Evolutionary conservation across 2,329 filamentous ascomycete species (phyloP).

Genomic region (Leptographium lundbergii): DNA sequence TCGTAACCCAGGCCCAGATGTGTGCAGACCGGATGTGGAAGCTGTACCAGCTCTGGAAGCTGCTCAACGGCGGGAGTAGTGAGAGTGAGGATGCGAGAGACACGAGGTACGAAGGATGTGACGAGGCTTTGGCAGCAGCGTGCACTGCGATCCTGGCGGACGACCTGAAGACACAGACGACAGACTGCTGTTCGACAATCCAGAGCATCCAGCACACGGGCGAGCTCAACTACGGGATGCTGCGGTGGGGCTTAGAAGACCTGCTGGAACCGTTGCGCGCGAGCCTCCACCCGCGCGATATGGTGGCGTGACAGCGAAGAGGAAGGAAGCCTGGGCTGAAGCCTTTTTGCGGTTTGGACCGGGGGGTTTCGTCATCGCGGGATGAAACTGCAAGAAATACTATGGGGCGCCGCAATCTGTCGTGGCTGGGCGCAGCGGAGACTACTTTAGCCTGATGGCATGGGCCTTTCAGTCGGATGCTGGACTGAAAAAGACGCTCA

Average conservation of each 20-base stretch:
- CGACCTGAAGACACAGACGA: not conserved
- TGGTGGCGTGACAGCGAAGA: not conserved
- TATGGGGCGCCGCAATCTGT: not conserved
- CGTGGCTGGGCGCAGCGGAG: not conserved
- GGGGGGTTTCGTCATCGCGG: not conserved
- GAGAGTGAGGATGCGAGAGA: not conserved
- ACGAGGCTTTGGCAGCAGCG: not conserved
- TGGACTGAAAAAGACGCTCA: not conserved
- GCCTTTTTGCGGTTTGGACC: not conserved
- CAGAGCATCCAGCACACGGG: not conserved
- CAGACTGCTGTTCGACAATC: not conserved
- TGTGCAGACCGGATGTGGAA: conserved; percentile 6
- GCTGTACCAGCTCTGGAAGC: conserved; percentile 8
- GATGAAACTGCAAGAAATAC: not conserved
- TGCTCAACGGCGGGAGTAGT: not conserved
- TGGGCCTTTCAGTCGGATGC: too few relatives aligned
- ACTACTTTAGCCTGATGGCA: not conserved
- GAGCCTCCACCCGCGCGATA: conserved; percentile 8
- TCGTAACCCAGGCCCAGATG: not conserved
- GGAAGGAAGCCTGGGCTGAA: not conserved
- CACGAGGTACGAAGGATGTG: not conserved
- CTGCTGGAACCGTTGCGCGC: conserved; percentile 5
- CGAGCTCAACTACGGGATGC: conserved; percentile 2
- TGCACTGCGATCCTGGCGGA: not conserved
- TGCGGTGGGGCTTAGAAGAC: conserved; percentile 5